Base-by-base conservation (phyloP, 805 yeast species). In the Millerozyma acaciae region DNA sequence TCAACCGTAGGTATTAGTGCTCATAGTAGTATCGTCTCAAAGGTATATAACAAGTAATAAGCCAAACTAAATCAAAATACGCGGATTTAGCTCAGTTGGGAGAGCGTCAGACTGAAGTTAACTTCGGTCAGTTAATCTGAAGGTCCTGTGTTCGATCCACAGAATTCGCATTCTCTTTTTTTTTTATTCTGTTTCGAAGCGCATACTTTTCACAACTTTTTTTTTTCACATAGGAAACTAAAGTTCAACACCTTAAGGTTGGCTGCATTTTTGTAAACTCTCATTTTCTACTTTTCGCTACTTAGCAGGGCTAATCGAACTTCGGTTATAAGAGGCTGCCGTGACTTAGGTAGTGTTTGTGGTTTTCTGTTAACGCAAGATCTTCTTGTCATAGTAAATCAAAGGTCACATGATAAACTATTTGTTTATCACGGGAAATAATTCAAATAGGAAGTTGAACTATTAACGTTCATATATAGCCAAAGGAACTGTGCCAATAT, bases 111-210 rank as follows among this genome's bases (percentile, higher is more conserved):
- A 54, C 60, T 54, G 60, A 54, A 54, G 60, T 41, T 19, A 44
- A 48, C 50, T 52, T 50, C 51, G 46, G 60, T 55, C 51, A 53
- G 53, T 47, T 50, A 51, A 78, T 78, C 84, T 79, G 84, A 74
- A 80, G 86, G 87, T 79, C 84, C 81, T 77, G 85, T 76, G 85
- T 80, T 80, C 86, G 81, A 80, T 77, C 85, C 86, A 76, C 85
- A 78, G 75, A 74, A 72, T 59, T 71, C 77, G 80, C 80, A 74
- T 47, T 34, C 29, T n/a, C n/a, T 43, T 49, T 59, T 53, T 50
- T 30, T 31, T 24, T 20, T 16, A 9, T 29, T 27, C n/a, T n/a
- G n/a, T n/a, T n/a, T n/a, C n/a, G n/a, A 21, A 21, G n/a, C n/a
- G n/a, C 9, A 21, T n/a, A 21, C 23, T 21, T 9, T 21, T 9